Evolutionary conservation across 202 grass and related monocot genomes (phyloP).

Genomic region (Alloteropsis angusta): DNA sequence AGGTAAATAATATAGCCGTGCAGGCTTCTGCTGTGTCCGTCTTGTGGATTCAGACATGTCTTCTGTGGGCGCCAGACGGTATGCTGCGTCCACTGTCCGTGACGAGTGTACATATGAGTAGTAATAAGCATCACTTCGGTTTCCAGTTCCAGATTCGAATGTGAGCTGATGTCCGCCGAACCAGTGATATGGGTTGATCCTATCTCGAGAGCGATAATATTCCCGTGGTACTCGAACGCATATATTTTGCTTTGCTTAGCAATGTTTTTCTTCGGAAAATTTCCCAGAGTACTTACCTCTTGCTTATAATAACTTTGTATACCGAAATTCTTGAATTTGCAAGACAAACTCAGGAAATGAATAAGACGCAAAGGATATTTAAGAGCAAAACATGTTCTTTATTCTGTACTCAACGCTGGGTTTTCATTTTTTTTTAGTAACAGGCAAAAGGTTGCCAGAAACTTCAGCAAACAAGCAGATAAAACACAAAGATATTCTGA

Average conservation of each 20-base stretch:
- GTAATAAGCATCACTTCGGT: neutral
- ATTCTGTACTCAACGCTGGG: too few species aligned
- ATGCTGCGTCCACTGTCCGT: neutral
- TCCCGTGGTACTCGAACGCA: neutral
- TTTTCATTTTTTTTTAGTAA: too few species aligned
- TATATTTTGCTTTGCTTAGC: neutral
- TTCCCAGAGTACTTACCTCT: neutral
- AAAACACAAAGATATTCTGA: too few species aligned
- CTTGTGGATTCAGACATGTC: neutral
- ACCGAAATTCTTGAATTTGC: neutral
- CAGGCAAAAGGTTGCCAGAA: too few species aligned
- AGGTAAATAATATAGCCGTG: neutral
- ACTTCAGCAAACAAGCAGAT: too few species aligned
- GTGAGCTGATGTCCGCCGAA: neutral
- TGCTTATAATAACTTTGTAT: neutral
- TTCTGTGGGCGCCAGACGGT: neutral
- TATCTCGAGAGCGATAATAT: neutral
- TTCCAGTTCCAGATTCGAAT: neutral
- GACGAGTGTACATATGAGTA: neutral
- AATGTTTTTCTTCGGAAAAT: neutral
- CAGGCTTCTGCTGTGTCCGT: neutral
- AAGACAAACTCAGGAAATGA: neutral
- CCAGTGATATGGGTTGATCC: neutral
- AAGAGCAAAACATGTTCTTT: neutral
- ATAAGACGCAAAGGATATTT: neutral